Evolutionary conservation across 306 rosid genomes (phyloP).

Genomic region (Cicer judaicum): DNA sequence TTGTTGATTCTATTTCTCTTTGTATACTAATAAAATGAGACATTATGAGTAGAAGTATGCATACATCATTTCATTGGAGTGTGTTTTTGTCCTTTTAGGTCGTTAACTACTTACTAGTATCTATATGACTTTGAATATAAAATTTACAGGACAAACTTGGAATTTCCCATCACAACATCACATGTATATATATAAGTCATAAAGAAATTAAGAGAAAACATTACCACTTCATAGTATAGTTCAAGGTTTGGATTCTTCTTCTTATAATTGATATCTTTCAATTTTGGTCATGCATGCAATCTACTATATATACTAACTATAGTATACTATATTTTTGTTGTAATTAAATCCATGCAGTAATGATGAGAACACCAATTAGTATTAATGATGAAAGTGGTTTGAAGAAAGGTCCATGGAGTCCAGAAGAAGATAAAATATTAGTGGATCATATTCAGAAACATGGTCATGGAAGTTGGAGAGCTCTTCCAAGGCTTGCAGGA

Average conservation of each 20-base stretch:
- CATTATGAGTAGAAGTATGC: background rate
- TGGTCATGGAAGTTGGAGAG: constrained; percentile 87
- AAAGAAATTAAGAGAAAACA: constrained; percentile 29
- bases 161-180: constrained; percentile 38
- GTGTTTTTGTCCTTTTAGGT: constrained; percentile 27
- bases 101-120: constrained; percentile 21
- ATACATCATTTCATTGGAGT: background rate
- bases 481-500: constrained; percentile 80
- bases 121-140: constrained; percentile 23
- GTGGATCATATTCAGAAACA: constrained; percentile 54
- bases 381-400: constrained; percentile 47
- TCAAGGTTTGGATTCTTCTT: constrained; percentile 42
- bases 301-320: background rate
- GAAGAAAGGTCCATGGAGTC: constrained; percentile 63
- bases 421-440: constrained; percentile 54
- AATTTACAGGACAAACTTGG: constrained; percentile 39
- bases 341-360: constrained; percentile 17
- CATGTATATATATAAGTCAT: constrained; percentile 17
- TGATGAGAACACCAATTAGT: constrained; percentile 46
- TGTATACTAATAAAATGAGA: constrained; percentile 25
- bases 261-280: background rate
- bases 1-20: background rate
- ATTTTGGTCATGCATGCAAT: constrained; percentile 14
- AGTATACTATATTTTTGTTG: background rate
- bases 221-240: constrained; percentile 28